These are phyloP conservation scores for Escallonia rubra DNA, from an alignment of 129 eudicot genomes.

Conservation along the genomic window DNA sequence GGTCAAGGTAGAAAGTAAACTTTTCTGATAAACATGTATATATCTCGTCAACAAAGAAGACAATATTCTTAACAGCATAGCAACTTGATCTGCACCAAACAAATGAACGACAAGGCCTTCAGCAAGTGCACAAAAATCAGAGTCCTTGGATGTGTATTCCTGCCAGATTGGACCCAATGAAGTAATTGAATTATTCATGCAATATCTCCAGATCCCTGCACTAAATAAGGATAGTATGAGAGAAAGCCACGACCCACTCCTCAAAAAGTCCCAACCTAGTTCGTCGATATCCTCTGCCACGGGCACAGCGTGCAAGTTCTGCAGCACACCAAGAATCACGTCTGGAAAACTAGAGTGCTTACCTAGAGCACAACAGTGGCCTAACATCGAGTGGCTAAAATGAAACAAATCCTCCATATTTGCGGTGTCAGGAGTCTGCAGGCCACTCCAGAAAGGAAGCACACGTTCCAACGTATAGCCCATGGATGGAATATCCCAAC, in stretches of 20 bases:
- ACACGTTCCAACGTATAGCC: constrained; percentile 27
- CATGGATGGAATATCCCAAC: constrained; percentile 77
- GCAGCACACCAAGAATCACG: constrained; percentile 43
- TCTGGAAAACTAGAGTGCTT: constrained; percentile 27
- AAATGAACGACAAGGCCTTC: constrained; percentile 37
- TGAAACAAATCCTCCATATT: constrained; percentile 47
- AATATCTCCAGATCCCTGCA: constrained; percentile 39
- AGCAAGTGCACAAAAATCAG: constrained; percentile 42
- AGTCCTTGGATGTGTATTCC: constrained; percentile 46
- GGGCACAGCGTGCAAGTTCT: constrained; percentile 47
- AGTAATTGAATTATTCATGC: constrained; percentile 28
- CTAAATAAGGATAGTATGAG: constrained; percentile 56
- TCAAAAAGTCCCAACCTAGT: constrained; percentile 71
- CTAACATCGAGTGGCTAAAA: constrained; percentile 54
- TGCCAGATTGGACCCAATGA: constrained; percentile 20
- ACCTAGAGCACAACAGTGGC: constrained; percentile 24
- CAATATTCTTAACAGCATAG: constrained; percentile 32
- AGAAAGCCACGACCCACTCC: constrained; percentile 79
- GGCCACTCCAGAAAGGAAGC: constrained; percentile 25
- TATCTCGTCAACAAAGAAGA: constrained; percentile 50
- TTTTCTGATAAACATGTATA: constrained; percentile 51
- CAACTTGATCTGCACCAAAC: constrained; percentile 36
- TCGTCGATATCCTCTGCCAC: constrained; percentile 36
- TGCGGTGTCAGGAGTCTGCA: constrained; percentile 37
- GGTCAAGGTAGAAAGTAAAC: constrained; percentile 47